phyloP scores from a whole-genome alignment of 768 basidiomycete species.

The Suillus cothurnatus region DNA sequence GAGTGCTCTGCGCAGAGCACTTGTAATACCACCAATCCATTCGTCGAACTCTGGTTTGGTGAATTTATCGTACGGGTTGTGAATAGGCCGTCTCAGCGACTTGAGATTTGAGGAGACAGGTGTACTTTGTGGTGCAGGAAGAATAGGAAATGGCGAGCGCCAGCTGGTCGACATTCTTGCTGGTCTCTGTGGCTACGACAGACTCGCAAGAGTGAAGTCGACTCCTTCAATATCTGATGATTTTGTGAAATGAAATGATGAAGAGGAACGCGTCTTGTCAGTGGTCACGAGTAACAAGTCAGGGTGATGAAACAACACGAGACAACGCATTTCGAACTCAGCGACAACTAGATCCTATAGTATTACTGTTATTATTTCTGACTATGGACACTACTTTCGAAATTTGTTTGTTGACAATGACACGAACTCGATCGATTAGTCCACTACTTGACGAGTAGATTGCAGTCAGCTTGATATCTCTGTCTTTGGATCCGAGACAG shows the following conservation, averaged over 20 bases:
- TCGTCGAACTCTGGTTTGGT: slow-evolving; percentile 67
- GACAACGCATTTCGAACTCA: slow-evolving; percentile 5
- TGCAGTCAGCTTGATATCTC: background rate
- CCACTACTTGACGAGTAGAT: background rate
- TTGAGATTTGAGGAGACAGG: slow-evolving; percentile 10
- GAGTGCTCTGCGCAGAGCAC: slow-evolving; percentile 57
- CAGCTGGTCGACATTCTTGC: slow-evolving; percentile 10
- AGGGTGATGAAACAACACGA: background rate
- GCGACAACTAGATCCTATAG: background rate
- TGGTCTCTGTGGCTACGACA: background rate
- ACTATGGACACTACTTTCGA: background rate
- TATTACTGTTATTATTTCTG: no score
- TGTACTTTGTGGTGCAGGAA: slow-evolving; percentile 11
- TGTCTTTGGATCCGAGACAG: background rate
- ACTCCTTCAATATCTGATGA: background rate
- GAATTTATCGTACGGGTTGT: slow-evolving; percentile 77
- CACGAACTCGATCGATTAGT: background rate
- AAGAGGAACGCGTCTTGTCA: slow-evolving; percentile 1
- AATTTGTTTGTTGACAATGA: background rate
- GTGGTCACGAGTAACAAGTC: background rate
- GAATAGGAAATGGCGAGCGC: slow-evolving; percentile 5
- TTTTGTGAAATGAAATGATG: background rate
- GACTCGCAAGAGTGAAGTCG: background rate
- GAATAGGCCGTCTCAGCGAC: slow-evolving; percentile 49
- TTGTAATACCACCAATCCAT: slow-evolving; percentile 68